Base-by-base conservation (phyloP, 306 rosid genomes). In the Spatholobus suberectus region DNA sequence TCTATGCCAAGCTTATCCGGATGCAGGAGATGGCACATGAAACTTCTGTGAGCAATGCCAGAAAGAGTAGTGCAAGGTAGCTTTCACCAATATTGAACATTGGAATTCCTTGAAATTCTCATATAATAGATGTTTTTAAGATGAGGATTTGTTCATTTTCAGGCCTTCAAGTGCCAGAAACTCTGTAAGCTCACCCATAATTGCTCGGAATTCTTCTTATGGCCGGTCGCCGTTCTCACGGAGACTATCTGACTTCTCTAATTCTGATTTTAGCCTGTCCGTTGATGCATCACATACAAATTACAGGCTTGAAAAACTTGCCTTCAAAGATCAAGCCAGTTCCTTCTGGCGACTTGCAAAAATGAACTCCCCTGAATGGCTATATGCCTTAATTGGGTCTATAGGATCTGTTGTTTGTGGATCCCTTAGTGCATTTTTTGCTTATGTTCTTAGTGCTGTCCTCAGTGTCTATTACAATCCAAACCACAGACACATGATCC, bases 131-230 rank as follows among this genome's bases (percentile, higher is more conserved):
- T 27, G 17, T 38, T 9, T n/a, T 17, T 75, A 37, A 63, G 55
- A 18, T 24, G 32, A 78, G 32, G 10, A 12, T 69, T 35, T 69
- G 17, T 54, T 49, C 38, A 44, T 80, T 85, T 86, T 37, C 87
- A 94, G 98, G 88, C 97, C 98, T 71, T 94, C 98, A 47, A 94
- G 97, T 87, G 98, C 98, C 23, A 90, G 98, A 73, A 94, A 94
- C 91, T 94, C 98, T 12, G 98, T 94, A 26, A 94, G 98, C 93
- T 94, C 98, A 7, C 98, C 98, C n/a, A 94, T 94, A 80, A 92
- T 92, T 73, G 84, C 98, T 10, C 83, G 98, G 15, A 94, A 94
- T 75, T 94, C 98, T 73, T 94, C 98, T 57, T 94, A 94, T 59
- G 98, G 98, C 58, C 97, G 98, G 18, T 94, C 98, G 15, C 98